Percentiles rank a stretch among this genome's conserved stretches.
phyloP scores from a whole-genome alignment of 768 basidiomycete genomes.

The Macrolepiota albuminosa region DNA sequence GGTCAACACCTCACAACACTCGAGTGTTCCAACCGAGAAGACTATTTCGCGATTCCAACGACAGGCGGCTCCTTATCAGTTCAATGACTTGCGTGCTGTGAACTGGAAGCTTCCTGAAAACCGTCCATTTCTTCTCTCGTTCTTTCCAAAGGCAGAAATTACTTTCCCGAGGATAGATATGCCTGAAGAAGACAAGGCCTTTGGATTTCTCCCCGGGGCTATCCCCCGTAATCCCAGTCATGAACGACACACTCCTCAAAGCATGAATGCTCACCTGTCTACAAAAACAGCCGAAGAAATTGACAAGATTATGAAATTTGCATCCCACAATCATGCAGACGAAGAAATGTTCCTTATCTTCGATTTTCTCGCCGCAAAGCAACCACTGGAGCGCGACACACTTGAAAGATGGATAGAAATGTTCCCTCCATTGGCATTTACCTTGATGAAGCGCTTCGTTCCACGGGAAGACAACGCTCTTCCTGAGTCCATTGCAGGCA shows the following conservation, averaged over 20 bases:
- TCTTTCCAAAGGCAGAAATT: slow-evolving; percentile 21
- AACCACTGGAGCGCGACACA: slow-evolving; percentile 23
- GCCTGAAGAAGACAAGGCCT: not conserved
- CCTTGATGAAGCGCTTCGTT: slow-evolving; percentile 42
- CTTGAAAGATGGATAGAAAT: slow-evolving; percentile 40
- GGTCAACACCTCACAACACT: slow-evolving; percentile 31
- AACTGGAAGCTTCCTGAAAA: slow-evolving; percentile 32
- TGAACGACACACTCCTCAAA: slow-evolving; percentile 21
- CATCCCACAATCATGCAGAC: slow-evolving; percentile 47
- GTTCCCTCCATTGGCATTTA: slow-evolving; percentile 51
- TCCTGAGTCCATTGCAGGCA: slow-evolving; percentile 24
- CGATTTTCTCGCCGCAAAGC: slow-evolving; percentile 26
- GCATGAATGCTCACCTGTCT: slow-evolving; percentile 22
- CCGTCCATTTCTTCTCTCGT: slow-evolving; percentile 23
- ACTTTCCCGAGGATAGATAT: slow-evolving; percentile 6
- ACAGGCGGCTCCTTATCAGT: slow-evolving; percentile 33
- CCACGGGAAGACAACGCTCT: slow-evolving; percentile 33
- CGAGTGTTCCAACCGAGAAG: slow-evolving; percentile 27
- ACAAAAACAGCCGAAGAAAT: slow-evolving; percentile 24
- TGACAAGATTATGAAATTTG: slow-evolving; percentile 34
- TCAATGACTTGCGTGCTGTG: slow-evolving; percentile 35
- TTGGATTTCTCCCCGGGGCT: slow-evolving; percentile 8
- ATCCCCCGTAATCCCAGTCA: not conserved
- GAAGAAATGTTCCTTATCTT: slow-evolving; percentile 52
- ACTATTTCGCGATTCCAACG: slow-evolving; percentile 41